phyloP scores from a whole-genome alignment of 2,329 filamentous ascomycete species.

The Penicillium sp. region DNA sequence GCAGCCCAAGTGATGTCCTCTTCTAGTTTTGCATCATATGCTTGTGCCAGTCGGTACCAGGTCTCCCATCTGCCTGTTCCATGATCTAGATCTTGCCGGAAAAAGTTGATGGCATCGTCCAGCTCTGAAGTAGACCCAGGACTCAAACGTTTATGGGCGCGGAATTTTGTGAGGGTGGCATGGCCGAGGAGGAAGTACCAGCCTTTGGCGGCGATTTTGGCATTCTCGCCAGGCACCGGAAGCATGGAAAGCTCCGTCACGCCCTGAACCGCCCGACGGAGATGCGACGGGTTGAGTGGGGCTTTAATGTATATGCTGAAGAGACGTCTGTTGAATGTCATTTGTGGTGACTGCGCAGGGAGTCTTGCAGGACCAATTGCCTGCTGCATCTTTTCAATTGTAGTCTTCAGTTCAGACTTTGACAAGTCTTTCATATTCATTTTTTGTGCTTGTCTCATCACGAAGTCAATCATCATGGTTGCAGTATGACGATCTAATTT shows the following conservation, averaged over 20 bases:
- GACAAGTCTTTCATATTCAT: conserved; percentile 88
- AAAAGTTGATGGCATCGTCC: conserved; percentile 75
- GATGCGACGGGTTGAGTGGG: conserved; percentile 75
- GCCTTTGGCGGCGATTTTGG: conserved; percentile 70
- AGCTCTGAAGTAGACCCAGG: conserved; percentile 81
- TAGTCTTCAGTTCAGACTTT: conserved; percentile 85
- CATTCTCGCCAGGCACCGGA: conserved; percentile 67
- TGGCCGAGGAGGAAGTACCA: conserved; percentile 94
- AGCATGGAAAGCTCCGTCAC: conserved; percentile 72
- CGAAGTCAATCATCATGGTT: conserved; percentile 76
- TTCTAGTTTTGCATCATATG: conserved; percentile 83
- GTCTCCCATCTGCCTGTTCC: conserved; percentile 82
- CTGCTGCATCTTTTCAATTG: conserved; percentile 91
- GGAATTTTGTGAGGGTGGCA: conserved; percentile 83
- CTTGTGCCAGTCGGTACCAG: conserved; percentile 85
- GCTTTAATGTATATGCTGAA: conserved; percentile 79
- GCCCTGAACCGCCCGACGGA: conserved; percentile 80
- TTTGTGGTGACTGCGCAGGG: conserved; percentile 72
- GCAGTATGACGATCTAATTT: conserved; percentile 78
- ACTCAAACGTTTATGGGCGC: conserved; percentile 73
- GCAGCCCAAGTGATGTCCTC: conserved; percentile 86
- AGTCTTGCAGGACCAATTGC: conserved; percentile 76
- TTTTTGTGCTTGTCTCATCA: conserved; percentile 76
- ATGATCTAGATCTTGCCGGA: conserved; percentile 80
- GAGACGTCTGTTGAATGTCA: conserved; percentile 84